phyloP scores from a whole-genome alignment of 345 rosid genomes.

The Nasturtium officinale region DNA sequence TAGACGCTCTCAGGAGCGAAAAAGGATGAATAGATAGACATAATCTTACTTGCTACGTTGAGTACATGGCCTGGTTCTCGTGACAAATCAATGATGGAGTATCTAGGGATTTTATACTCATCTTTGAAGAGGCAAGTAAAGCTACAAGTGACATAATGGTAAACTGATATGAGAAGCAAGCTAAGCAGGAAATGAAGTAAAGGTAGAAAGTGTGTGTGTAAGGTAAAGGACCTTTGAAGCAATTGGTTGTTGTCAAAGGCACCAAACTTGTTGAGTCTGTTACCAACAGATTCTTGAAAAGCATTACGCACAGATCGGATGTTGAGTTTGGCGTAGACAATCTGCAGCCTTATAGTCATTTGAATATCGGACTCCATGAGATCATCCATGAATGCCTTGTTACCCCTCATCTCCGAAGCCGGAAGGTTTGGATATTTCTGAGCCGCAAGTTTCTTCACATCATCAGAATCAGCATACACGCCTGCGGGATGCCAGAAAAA shows the following conservation, averaged over 20 bases:
- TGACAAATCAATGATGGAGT: slow-evolving; percentile 72
- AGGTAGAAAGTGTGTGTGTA: background rate
- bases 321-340: slow-evolving; percentile 70
- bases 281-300: slow-evolving; percentile 83
- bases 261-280: slow-evolving; percentile 73
- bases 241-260: slow-evolving; percentile 61
- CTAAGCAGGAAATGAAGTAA: background rate
- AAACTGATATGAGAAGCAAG: background rate
- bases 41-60: slow-evolving; percentile 62
- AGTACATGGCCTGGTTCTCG: slow-evolving; percentile 68
- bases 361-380: slow-evolving; percentile 66
- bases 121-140: slow-evolving; percentile 88
- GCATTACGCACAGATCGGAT: slow-evolving; percentile 77
- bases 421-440: slow-evolving; percentile 65
- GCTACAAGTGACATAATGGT: slow-evolving; percentile 46
- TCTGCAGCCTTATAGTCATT: slow-evolving; percentile 79
- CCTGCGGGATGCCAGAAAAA: slow-evolving; percentile 44
- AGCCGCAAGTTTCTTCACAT: slow-evolving; percentile 57
- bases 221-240: slow-evolving; percentile 64
- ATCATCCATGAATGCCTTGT: slow-evolving; percentile 56
- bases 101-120: slow-evolving; percentile 81
- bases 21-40: background rate
- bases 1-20: background rate
- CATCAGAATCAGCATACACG: slow-evolving; percentile 69
- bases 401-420: slow-evolving; percentile 58